A percentile compares a stretch with the other conserved stretches of the same genome.
These are phyloP conservation scores for Cercospora berteroae DNA, from an alignment of 2,329 filamentous ascomycete genomes.

Conservation along the genomic window DNA sequence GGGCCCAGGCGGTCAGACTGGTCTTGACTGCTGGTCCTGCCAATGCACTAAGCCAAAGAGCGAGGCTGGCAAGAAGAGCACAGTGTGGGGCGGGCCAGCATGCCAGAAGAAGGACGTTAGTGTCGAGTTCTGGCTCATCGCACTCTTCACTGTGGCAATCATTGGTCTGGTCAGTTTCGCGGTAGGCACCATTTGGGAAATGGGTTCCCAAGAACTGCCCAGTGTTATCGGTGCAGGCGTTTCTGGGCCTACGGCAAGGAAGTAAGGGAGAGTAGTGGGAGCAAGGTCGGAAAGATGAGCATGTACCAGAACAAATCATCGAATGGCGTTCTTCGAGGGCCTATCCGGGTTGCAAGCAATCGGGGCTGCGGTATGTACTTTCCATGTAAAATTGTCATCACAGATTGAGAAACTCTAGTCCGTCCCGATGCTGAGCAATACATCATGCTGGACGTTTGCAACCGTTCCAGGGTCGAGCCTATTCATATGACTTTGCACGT, in stretches of 20 bases:
- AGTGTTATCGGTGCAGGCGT: slow-evolving; percentile 97
- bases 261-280: slow-evolving; percentile 14
- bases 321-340: background rate
- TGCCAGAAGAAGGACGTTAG: slow-evolving; percentile 93
- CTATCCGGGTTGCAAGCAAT: background rate
- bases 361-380: slow-evolving; percentile 5
- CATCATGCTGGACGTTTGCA: too few species aligned
- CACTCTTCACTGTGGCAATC: slow-evolving; percentile 68
- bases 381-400: slow-evolving; percentile 1
- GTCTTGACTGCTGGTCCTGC: slow-evolving; percentile 70
- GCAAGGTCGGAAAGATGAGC: background rate
- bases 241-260: slow-evolving; percentile 63
- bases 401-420: background rate
- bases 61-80: slow-evolving; percentile 57
- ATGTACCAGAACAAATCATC: slow-evolving; percentile 10
- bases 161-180: slow-evolving; percentile 66
- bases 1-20: slow-evolving; percentile 35
- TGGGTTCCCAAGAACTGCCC: slow-evolving; percentile 84
- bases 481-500: background rate
- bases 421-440: background rate
- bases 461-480: background rate
- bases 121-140: slow-evolving; percentile 82
- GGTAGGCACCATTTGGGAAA: slow-evolving; percentile 74
- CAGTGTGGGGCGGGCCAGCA: slow-evolving; percentile 77
- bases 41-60: slow-evolving; percentile 63